Evolutionary conservation across 2,329 filamentous ascomycete species (phyloP).

Genomic region (Colletotrichum destructivum): DNA sequence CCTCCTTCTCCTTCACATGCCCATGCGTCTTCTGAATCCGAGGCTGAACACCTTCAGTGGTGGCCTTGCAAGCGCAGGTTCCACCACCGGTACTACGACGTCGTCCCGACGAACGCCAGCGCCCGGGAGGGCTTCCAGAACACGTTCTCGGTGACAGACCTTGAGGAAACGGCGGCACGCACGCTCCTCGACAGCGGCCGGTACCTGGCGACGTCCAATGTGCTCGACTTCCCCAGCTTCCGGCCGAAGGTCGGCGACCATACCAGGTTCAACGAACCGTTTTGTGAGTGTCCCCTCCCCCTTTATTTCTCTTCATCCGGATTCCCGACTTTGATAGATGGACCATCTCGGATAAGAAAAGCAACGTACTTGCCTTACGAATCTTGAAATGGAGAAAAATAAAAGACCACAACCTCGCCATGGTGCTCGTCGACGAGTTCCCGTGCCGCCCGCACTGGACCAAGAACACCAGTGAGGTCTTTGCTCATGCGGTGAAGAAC

Average conservation of each 20-base stretch:
- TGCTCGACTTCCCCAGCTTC: slow-evolving; percentile 66
- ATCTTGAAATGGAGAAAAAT: too few relatives aligned
- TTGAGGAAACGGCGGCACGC: slow-evolving; percentile 59
- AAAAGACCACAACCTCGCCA: slow-evolving; percentile 60
- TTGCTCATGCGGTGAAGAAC: slow-evolving; percentile 61
- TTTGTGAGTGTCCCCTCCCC: slow-evolving; percentile 55
- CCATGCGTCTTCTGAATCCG: too few relatives aligned
- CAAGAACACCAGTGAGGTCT: slow-evolving; percentile 66
- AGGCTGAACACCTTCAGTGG: slow-evolving; percentile 54
- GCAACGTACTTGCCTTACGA: too few relatives aligned
- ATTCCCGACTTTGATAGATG: too few relatives aligned
- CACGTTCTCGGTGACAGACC: slow-evolving; percentile 64
- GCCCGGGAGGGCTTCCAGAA: slow-evolving; percentile 66
- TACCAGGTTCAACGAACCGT: slow-evolving; percentile 64
- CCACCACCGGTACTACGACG: slow-evolving; percentile 67
- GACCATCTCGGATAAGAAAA: too few relatives aligned
- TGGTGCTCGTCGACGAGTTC: slow-evolving; percentile 64
- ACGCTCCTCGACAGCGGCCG: slow-evolving; percentile 64
- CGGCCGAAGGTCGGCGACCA: slow-evolving; percentile 61
- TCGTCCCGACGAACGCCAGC: slow-evolving; percentile 56
- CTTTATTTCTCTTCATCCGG: too few relatives aligned
- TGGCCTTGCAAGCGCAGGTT: slow-evolving; percentile 67
- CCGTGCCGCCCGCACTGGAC: slow-evolving; percentile 68
- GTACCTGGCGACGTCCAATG: slow-evolving; percentile 62
- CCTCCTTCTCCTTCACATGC: too few relatives aligned